Conservation (phyloP, 2,329 filamentous ascomycete species). For the Nemania sp. region DNA sequence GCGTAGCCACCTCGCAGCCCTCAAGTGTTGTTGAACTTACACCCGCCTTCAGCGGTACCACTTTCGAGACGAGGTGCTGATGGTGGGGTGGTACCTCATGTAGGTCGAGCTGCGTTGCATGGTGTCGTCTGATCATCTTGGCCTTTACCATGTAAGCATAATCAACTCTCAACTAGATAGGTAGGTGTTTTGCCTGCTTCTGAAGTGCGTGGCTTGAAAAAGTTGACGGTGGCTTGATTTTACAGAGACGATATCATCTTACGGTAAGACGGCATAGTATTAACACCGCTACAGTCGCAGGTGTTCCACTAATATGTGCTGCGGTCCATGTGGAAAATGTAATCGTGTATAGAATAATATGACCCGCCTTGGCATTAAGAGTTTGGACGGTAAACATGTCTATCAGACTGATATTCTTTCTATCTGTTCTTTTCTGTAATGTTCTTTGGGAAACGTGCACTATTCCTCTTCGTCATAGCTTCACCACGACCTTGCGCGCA, state of each 20-base stretch:
- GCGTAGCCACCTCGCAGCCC: no score
- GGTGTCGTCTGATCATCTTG: no score
- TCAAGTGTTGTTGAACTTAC: no score
- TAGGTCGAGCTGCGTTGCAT: no score
- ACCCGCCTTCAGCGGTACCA: no score
- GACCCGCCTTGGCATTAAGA: neutral
- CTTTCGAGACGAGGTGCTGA: no score
- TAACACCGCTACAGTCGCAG: neutral
- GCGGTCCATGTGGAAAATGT: neutral
- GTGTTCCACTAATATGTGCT: neutral
- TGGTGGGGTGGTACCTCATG: no score
- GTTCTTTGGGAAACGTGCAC: neutral
- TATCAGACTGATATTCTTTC: neutral
- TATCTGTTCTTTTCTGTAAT: neutral
- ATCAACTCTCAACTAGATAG: no score
- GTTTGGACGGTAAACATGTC: neutral
- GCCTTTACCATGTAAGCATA: no score
- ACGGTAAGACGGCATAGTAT: neutral
- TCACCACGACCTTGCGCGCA: constrained; percentile 49
- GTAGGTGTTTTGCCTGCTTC: no score
- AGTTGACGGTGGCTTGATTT: neutral
- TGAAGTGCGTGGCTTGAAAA: neutral
- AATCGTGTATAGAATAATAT: neutral
- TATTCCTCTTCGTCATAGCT: constrained; percentile 23
- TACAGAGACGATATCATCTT: neutral